phyloP scores from a whole-genome alignment of 1,139 yeast species.

The Nakaseomyces glabratus region DNA sequence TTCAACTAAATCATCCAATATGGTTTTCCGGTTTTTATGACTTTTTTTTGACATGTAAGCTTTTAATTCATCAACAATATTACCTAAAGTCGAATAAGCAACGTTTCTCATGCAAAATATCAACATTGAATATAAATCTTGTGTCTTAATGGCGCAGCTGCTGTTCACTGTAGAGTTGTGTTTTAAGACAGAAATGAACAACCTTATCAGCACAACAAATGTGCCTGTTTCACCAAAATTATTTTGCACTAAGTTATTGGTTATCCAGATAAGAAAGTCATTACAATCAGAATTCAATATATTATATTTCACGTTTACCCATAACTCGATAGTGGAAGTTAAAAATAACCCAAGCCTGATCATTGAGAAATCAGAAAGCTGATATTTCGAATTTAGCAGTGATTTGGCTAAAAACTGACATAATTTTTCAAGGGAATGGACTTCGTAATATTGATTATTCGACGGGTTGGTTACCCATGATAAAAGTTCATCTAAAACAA shows the following conservation, averaged over 20 bases:
- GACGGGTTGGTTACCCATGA: no score
- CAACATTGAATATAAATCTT: slow-evolving; percentile 1
- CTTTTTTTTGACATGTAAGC: slow-evolving; percentile 21
- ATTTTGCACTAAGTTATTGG: neutral
- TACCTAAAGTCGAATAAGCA: neutral
- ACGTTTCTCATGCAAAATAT: neutral
- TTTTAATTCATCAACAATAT: neutral
- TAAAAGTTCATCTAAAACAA: no score
- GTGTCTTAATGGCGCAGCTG: no score
- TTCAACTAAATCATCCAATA: slow-evolving; percentile 21
- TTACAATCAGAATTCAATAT: slow-evolving; percentile 20
- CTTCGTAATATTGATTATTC: no score
- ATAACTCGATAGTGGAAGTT: slow-evolving; percentile 11
- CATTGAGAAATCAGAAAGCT: slow-evolving; percentile 19
- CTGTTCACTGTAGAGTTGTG: no score
- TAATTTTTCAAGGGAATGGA: no score
- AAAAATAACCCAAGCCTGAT: slow-evolving; percentile 16
- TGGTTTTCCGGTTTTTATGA: slow-evolving; percentile 23
- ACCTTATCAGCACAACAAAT: no score
- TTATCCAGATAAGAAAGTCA: slow-evolving; percentile 27
- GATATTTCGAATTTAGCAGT: slow-evolving; percentile 18
- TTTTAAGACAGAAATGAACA: no score
- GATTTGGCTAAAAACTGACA: slow-evolving; percentile 22
- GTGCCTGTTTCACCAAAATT: slow-evolving; percentile 4
- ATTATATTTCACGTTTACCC: slow-evolving; percentile 14